phyloP scores from a whole-genome alignment of 2,329 filamentous ascomycete genomes.

The Neospermospora avenae region DNA sequence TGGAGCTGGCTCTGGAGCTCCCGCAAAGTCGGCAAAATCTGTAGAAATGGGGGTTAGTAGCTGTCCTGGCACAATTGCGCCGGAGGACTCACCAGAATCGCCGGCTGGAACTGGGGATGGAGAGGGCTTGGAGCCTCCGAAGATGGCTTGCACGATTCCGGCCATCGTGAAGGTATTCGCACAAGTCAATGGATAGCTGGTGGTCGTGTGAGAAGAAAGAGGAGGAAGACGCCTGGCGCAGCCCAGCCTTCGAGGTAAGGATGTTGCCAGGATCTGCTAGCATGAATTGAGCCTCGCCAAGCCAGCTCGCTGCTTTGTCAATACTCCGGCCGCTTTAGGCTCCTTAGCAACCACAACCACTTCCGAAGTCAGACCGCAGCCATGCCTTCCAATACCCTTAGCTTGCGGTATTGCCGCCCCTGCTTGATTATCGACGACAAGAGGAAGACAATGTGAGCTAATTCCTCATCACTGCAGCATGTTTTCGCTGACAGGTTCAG shows the following conservation, averaged over 20 bases:
- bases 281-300: neutral
- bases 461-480: no score
- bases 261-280: neutral
- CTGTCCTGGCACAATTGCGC: neutral
- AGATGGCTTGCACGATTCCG: constrained; percentile 50
- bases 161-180: constrained; percentile 29
- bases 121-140: constrained; percentile 63
- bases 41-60: constrained; percentile 22
- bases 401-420: neutral
- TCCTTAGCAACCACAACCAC: constrained; percentile 1
- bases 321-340: neutral
- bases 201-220: constrained; percentile 1
- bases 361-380: constrained; percentile 6
- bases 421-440: constrained; percentile 4
- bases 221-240: neutral
- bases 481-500: neutral
- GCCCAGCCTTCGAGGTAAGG: neutral
- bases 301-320: neutral
- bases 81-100: constrained; percentile 59
- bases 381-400: neutral
- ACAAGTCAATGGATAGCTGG: constrained; percentile 11
- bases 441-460: neutral
- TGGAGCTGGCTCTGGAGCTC: constrained; percentile 64
- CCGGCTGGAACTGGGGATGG: constrained; percentile 47
- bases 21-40: constrained; percentile 96